These are phyloP conservation scores for Aspergillus costaricaensis DNA, from an alignment of 2,329 filamentous ascomycete species.

Conservation along the genomic window DNA sequence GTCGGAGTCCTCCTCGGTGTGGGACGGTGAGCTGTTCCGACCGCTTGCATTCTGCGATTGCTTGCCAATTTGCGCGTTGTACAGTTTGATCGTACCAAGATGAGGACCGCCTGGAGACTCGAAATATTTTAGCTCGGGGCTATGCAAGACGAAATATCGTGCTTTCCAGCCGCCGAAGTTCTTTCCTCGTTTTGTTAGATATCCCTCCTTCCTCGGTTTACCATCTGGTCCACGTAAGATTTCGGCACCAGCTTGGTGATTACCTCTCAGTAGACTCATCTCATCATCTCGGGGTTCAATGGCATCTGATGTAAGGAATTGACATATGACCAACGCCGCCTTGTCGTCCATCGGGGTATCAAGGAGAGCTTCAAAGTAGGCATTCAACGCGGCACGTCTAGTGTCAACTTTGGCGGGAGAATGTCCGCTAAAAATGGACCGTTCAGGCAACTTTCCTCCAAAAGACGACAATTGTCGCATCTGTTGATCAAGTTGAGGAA, in stretches of 20 bases:
- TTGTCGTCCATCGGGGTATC: constrained; percentile 77
- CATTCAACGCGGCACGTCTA: constrained; percentile 74
- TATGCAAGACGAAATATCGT: constrained; percentile 69
- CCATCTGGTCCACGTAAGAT: constrained; percentile 59
- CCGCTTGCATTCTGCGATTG: constrained; percentile 67
- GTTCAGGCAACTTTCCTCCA: constrained; percentile 76
- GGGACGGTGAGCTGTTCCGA: constrained; percentile 63
- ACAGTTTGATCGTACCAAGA: constrained; percentile 88
- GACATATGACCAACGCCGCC: constrained; percentile 79
- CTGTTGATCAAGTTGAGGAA: constrained; percentile 79
- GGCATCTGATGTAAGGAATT: constrained; percentile 73
- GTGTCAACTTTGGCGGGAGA: constrained; percentile 92
- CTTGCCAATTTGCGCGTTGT: constrained; percentile 89
- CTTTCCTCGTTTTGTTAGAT: constrained; percentile 94
- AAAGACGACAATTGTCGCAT: constrained; percentile 74
- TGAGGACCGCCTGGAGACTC: constrained; percentile 88
- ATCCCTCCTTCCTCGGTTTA: constrained; percentile 77
- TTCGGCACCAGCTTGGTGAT: constrained; percentile 33
- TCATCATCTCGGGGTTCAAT: constrained; percentile 58
- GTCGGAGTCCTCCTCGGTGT: constrained; percentile 71
- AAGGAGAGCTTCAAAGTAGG: constrained; percentile 81
- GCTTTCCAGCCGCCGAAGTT: constrained; percentile 99
- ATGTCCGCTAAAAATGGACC: constrained; percentile 84
- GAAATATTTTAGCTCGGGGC: constrained; percentile 79
- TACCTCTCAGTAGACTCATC: constrained; percentile 49